phyloP scores from a whole-genome alignment of 495 filamentous ascomycete species.

The Penicillium ucsense region DNA sequence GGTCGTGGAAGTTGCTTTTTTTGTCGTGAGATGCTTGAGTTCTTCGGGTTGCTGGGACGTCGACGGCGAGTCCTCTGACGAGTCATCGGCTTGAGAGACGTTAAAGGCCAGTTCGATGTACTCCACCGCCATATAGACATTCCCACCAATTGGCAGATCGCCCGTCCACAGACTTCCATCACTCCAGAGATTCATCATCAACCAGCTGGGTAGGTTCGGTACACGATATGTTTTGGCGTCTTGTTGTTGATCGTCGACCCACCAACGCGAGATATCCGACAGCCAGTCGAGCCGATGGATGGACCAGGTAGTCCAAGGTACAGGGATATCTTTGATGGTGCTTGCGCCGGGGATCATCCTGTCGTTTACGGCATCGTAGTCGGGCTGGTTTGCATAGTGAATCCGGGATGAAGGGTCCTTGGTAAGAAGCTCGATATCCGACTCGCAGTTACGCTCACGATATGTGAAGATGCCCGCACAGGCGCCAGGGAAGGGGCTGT shows the following conservation, averaged over 20 bases:
- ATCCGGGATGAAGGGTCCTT: slow-evolving; percentile 43
- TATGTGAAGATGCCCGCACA: slow-evolving; percentile 68
- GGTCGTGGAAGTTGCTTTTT: background rate
- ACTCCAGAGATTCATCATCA: slow-evolving; percentile 69
- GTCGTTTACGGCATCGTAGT: slow-evolving; percentile 29
- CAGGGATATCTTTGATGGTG: slow-evolving; percentile 20
- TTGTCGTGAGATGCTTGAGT: slow-evolving; percentile 1
- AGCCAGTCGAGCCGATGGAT: slow-evolving; percentile 67
- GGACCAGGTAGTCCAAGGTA: slow-evolving; percentile 57
- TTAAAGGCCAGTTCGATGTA: slow-evolving; percentile 72
- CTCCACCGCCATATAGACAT: slow-evolving; percentile 59
- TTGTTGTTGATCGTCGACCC: slow-evolving; percentile 47
- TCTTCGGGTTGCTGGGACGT: slow-evolving; percentile 8
- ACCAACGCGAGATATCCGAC: slow-evolving; percentile 53
- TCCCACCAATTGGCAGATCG: slow-evolving; percentile 50
- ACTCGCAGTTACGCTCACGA: slow-evolving; percentile 52
- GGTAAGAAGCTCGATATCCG: slow-evolving; percentile 70
- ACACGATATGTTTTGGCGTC: slow-evolving; percentile 53
- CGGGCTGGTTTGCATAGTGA: slow-evolving; percentile 70
- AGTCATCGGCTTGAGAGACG: slow-evolving; percentile 13
- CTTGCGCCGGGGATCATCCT: slow-evolving; percentile 27
- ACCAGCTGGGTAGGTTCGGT: slow-evolving; percentile 46
- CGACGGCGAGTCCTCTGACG: background rate
- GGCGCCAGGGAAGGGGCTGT: slow-evolving; percentile 32
- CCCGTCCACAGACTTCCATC: slow-evolving; percentile 67